These are phyloP conservation scores for Ajuga chamaepitys DNA, from an alignment of 257 asterid species.

Conservation along the genomic window DNA sequence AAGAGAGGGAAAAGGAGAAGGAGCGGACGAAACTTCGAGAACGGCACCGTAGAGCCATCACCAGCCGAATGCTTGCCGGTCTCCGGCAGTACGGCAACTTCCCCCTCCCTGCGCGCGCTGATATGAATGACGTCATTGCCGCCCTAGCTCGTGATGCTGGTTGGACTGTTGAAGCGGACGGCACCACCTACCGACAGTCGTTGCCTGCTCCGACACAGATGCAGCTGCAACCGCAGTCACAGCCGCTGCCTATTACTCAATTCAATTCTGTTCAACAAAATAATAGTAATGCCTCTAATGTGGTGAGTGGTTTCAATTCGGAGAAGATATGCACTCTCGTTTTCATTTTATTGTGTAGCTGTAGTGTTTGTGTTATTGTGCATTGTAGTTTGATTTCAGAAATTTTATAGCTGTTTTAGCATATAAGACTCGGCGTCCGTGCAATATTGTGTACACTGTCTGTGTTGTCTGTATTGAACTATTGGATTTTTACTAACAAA, in stretches of 20 bases:
- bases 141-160: constrained; percentile 77
- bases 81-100: constrained; percentile 72
- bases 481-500: neutral
- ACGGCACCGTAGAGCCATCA: constrained; percentile 73
- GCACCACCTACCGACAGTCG: constrained; percentile 56
- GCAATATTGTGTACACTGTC: neutral
- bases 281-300: constrained; percentile 23
- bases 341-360: neutral
- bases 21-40: constrained; percentile 72
- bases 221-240: constrained; percentile 12
- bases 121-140: constrained; percentile 76
- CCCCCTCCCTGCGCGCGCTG: constrained; percentile 69
- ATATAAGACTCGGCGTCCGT: neutral
- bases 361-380: neutral
- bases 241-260: constrained; percentile 18
- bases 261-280: constrained; percentile 29
- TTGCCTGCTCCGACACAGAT: constrained; percentile 28
- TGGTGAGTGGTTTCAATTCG: constrained; percentile 29
- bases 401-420: neutral
- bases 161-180: constrained; percentile 59
- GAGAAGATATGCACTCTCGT: neutral
- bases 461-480: neutral
- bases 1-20: constrained; percentile 68
- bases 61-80: constrained; percentile 71
- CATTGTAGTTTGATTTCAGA: neutral